phyloP scores from a whole-genome alignment of 2,329 filamentous ascomycete genomes.

The Diaporthe nobilis region DNA sequence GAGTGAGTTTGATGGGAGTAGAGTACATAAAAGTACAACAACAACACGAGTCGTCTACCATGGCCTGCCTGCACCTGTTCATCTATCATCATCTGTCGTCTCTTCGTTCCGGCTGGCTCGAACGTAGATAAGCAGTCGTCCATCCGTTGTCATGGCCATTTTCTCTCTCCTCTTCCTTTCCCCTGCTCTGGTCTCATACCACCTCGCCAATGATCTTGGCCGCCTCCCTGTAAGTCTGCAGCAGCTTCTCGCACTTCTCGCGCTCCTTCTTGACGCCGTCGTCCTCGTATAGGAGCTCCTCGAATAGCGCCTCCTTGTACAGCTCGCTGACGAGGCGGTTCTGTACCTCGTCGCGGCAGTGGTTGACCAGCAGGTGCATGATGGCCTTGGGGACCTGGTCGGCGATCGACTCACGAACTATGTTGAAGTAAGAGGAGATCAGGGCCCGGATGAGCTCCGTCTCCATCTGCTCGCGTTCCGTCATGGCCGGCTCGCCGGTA shows the following conservation, averaged over 20 bases:
- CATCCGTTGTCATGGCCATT: background rate
- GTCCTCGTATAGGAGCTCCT: constrained; percentile 96
- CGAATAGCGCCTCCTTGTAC: constrained; percentile 92
- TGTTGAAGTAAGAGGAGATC: constrained; percentile 99
- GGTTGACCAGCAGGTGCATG: constrained; percentile 98
- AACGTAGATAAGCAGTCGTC: background rate
- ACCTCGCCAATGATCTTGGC: constrained; percentile 99
- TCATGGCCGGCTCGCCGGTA: constrained; percentile 86
- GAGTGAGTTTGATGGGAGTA: constrained; percentile 31
- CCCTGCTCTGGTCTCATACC: constrained; percentile 61
- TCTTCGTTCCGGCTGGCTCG: constrained; percentile 12
- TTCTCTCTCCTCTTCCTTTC: background rate
- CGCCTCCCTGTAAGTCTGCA: constrained; percentile 96
- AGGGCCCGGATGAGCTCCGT: constrained; percentile 96
- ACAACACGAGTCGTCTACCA: constrained; percentile 28
- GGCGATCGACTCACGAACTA: constrained; percentile 97
- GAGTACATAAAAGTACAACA: constrained; percentile 39
- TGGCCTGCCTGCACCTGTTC: constrained; percentile 21
- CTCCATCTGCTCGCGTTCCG: constrained; percentile 95
- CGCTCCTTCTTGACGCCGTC: constrained; percentile 97
- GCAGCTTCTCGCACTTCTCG: constrained; percentile 97
- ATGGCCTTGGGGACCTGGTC: constrained; percentile 99
- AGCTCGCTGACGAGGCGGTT: constrained; percentile 96
- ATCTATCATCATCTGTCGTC: constrained; percentile 39
- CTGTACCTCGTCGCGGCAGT: constrained; percentile 98